phyloP scores from a whole-genome alignment of 257 asterid species.

The Rehmannia glutinosa region DNA sequence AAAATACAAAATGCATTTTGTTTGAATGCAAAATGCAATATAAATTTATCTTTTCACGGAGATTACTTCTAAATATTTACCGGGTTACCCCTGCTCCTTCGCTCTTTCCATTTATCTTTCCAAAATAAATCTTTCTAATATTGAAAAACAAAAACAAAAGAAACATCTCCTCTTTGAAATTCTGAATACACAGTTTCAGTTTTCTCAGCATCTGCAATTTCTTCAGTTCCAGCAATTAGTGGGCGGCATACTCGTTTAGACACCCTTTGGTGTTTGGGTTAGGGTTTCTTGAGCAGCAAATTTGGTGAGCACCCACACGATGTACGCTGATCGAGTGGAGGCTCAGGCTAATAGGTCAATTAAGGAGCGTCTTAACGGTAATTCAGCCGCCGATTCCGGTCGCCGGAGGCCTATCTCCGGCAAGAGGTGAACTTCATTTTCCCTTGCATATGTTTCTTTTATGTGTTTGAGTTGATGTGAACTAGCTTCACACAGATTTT shows the following conservation, averaged over 20 bases:
- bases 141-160: too few species aligned
- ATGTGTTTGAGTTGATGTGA: neutral
- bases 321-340: slow-evolving; percentile 78
- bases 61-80: too few species aligned
- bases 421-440: slow-evolving; percentile 45
- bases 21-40: too few species aligned
- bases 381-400: slow-evolving; percentile 29
- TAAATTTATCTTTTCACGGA: too few species aligned
- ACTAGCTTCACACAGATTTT: too few species aligned
- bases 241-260: too few species aligned
- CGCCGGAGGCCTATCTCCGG: slow-evolving; percentile 46
- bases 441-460: neutral
- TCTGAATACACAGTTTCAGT: neutral
- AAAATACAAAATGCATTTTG: too few species aligned
- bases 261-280: slow-evolving; percentile 16
- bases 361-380: slow-evolving; percentile 58
- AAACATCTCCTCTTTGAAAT: too few species aligned
- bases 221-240: too few species aligned
- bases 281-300: slow-evolving; percentile 33
- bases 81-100: too few species aligned
- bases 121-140: too few species aligned
- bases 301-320: slow-evolving; percentile 17
- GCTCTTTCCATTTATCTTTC: too few species aligned
- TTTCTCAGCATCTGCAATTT: neutral
- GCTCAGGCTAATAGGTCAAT: slow-evolving; percentile 49